Conservation (phyloP, 78 protist species). For the Polysphondylium violaceum region DNA sequence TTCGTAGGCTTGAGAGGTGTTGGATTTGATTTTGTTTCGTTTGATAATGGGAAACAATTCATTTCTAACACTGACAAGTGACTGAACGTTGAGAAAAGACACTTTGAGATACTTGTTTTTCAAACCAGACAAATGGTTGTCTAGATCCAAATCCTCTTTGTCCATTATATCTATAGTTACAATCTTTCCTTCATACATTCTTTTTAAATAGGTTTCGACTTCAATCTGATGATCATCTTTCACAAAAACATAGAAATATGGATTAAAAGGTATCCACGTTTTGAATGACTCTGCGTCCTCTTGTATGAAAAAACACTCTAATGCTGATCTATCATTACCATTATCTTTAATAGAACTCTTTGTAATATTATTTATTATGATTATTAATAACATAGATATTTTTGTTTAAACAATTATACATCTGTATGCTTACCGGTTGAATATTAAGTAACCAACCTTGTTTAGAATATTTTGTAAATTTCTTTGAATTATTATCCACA, state of each 20-base stretch:
- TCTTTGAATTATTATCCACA: neutral
- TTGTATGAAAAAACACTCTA: slow-evolving; percentile 55
- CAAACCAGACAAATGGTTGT: slow-evolving; percentile 95
- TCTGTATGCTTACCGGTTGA: slow-evolving; percentile 57
- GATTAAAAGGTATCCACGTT: slow-evolving; percentile 57
- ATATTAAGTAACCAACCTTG: slow-evolving; percentile 68
- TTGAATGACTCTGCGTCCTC: slow-evolving; percentile 90
- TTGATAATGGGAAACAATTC: slow-evolving; percentile 36
- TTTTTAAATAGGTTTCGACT: slow-evolving; percentile 80
- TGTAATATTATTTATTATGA: neutral
- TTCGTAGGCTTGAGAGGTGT: slow-evolving; percentile 46
- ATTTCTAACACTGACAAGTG: slow-evolving; percentile 77
- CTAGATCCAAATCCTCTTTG: slow-evolving; percentile 92
- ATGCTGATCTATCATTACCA: slow-evolving; percentile 7
- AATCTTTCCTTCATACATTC: slow-evolving; percentile 57
- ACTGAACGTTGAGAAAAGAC: slow-evolving; percentile 78
- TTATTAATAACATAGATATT: neutral
- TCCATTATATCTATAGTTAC: slow-evolving; percentile 62
- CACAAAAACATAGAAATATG: slow-evolving; percentile 88
- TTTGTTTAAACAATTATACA: neutral
- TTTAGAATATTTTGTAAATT: neutral
- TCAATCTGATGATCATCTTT: slow-evolving; percentile 63
- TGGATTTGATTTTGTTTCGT: slow-evolving; percentile 13
- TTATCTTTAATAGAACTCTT: neutral
- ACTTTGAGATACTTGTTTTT: slow-evolving; percentile 85